A percentile compares a stretch with the other conserved stretches of the same genome.
phyloP scores from a whole-genome alignment of 2,329 filamentous ascomycete species.

The Talaromyces sp. region DNA sequence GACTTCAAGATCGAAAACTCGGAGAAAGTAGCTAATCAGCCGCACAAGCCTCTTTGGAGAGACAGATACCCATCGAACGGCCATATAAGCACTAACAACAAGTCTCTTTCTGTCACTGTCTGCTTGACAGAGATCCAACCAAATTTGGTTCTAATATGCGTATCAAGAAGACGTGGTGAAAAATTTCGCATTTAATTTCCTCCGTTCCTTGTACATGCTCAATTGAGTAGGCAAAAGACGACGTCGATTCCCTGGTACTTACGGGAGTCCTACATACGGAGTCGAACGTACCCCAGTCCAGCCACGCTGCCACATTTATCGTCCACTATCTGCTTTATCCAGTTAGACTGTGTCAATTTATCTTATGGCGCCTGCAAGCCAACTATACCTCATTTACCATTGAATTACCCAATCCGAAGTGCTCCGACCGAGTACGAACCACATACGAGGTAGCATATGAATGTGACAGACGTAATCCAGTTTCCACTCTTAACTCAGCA shows the following conservation, averaged over 20 bases:
- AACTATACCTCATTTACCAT: neutral
- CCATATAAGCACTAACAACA: neutral
- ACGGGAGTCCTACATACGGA: neutral
- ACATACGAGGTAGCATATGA: neutral
- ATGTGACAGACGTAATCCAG: neutral
- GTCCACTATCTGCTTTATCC: slow-evolving; percentile 2
- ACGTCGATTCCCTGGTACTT: neutral
- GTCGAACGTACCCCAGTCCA: neutral
- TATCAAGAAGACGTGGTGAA: neutral
- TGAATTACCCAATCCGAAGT: slow-evolving; percentile 1
- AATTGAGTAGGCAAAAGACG: neutral
- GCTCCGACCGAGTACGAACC: neutral
- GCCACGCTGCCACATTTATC: neutral
- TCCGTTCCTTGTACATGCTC: neutral
- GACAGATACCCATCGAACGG: neutral
- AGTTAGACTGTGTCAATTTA: neutral
- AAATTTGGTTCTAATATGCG: neutral
- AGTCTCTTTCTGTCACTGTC: neutral
- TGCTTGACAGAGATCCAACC: neutral
- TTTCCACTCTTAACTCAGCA: neutral
- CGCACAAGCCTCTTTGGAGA: neutral
- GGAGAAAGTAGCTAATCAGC: neutral
- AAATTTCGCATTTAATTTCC: neutral
- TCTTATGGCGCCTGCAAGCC: slow-evolving; percentile 7
- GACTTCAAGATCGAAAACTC: neutral